A percentile compares a stretch with the other conserved stretches of the same genome.
Conservation (phyloP, 2,329 filamentous ascomycete species). For the Claviceps paspali region DNA sequence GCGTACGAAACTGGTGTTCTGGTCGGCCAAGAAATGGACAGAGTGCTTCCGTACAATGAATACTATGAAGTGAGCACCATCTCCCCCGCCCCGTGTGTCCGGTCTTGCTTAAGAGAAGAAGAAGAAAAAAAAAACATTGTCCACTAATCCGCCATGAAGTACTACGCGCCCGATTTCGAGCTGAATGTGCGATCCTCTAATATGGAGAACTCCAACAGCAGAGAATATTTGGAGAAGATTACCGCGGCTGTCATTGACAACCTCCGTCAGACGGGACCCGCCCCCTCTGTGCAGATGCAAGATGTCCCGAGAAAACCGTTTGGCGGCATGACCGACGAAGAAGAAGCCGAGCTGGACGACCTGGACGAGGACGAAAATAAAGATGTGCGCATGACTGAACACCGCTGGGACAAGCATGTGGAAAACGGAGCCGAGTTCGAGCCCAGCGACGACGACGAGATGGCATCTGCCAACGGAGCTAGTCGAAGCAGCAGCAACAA, state of each 20-base stretch:
- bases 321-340: constrained; percentile 48
- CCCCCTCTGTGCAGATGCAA: constrained; percentile 83
- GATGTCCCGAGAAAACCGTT: constrained; percentile 52
- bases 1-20: constrained; percentile 88
- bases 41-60: constrained; percentile 86
- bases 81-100: neutral
- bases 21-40: constrained; percentile 66
- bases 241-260: constrained; percentile 74
- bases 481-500: constrained; percentile 33
- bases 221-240: constrained; percentile 68
- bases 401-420: constrained; percentile 66
- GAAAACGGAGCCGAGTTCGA: constrained; percentile 68
- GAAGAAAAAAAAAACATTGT: too few relatives aligned
- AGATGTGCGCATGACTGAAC: constrained; percentile 68
- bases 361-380: constrained; percentile 76
- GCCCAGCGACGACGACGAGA: constrained; percentile 81
- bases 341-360: constrained; percentile 50
- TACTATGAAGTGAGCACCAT: constrained; percentile 66
- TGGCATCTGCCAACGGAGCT: constrained; percentile 57
- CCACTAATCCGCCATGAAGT: constrained; percentile 34
- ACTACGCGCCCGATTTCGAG: constrained; percentile 82
- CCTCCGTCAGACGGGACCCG: constrained; percentile 68
- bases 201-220: constrained; percentile 81
- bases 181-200: constrained; percentile 80
- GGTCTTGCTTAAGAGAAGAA: too few relatives aligned